These are phyloP conservation scores for Aureobasidium sp. DNA, from an alignment of 2,329 filamentous ascomycete genomes.

Conservation along the genomic window DNA sequence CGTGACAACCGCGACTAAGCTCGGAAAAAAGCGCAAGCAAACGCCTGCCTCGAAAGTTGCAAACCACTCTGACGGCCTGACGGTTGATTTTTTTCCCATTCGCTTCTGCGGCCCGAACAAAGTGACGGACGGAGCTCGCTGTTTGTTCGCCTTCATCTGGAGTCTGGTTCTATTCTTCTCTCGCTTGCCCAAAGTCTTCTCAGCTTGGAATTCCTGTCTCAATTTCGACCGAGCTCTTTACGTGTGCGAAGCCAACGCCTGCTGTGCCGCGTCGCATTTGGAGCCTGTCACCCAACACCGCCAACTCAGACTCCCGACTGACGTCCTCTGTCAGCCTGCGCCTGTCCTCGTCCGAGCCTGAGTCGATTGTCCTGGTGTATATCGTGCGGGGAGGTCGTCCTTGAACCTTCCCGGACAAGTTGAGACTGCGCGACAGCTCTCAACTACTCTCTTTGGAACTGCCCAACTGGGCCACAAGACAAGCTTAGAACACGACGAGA, in stretches of 20 bases:
- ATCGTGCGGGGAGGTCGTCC: conserved; percentile 10
- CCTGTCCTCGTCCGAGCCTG: not conserved
- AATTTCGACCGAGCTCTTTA: not conserved
- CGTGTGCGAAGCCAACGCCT: conserved; percentile 3
- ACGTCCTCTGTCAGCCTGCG: not conserved
- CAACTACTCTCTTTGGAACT: conserved; percentile 8
- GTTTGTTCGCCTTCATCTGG: conserved; percentile 4
- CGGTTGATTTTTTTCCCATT: conserved; percentile 5
- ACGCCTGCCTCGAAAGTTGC: not conserved
- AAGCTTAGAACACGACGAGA: conserved; percentile 79
- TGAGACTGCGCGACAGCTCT: conserved; percentile 9
- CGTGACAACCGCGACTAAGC: not conserved
- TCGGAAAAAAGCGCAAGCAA: conserved; percentile 10
- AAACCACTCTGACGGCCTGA: conserved; percentile 7
- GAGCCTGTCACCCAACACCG: not conserved
- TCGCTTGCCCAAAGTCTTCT: not conserved
- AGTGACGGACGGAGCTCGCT: conserved; percentile 10
- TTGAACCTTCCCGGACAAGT: conserved; percentile 12
- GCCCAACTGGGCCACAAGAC: conserved; percentile 43
- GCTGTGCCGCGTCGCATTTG: not conserved
- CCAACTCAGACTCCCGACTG: not conserved
- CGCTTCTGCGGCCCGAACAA: not conserved
- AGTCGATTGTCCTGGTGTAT: not conserved
- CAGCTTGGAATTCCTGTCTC: not conserved
- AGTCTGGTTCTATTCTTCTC: conserved; percentile 10